A percentile compares a stretch with the other conserved stretches of the same genome.
phyloP scores from a whole-genome alignment of 2,329 filamentous ascomycete species.

The Aspergillus sp. region DNA sequence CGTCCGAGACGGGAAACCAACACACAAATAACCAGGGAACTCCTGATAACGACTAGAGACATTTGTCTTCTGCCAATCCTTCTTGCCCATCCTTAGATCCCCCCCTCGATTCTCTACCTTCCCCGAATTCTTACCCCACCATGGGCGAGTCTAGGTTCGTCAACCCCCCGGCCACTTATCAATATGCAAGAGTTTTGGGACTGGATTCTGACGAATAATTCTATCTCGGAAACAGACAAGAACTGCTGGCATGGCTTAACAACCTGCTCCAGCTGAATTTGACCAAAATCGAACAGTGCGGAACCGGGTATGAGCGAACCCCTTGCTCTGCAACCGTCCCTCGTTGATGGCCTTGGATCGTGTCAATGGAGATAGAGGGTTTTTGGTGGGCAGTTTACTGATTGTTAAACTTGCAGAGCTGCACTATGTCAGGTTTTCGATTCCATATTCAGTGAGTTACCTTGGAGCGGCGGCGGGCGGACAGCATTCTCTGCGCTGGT shows the following conservation, averaged over 20 bases:
- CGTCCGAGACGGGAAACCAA: not conserved
- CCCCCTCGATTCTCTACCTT: not conserved
- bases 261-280: constrained; percentile 97
- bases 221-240: constrained; percentile 66
- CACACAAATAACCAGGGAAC: constrained; percentile 10
- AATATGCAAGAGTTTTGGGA: not conserved
- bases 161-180: constrained; percentile 1
- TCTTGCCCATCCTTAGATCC: constrained; percentile 4
- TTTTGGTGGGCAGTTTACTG: not conserved
- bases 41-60: not conserved
- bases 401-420: constrained; percentile 59
- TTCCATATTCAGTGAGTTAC: constrained; percentile 77
- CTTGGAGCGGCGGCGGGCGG: not conserved
- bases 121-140: constrained; percentile 35
- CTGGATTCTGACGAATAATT: not conserved
- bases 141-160: constrained; percentile 67
- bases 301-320: constrained; percentile 73
- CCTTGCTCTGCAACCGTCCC: not conserved
- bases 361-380: not conserved
- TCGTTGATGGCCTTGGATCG: not conserved
- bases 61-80: constrained; percentile 1
- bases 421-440: constrained; percentile 97
- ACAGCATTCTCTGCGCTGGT: not conserved
- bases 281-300: constrained; percentile 98
- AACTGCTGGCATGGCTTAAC: constrained; percentile 95